phyloP scores from a whole-genome alignment of 2,329 filamentous ascomycete genomes.

The Alternaria infectoria region DNA sequence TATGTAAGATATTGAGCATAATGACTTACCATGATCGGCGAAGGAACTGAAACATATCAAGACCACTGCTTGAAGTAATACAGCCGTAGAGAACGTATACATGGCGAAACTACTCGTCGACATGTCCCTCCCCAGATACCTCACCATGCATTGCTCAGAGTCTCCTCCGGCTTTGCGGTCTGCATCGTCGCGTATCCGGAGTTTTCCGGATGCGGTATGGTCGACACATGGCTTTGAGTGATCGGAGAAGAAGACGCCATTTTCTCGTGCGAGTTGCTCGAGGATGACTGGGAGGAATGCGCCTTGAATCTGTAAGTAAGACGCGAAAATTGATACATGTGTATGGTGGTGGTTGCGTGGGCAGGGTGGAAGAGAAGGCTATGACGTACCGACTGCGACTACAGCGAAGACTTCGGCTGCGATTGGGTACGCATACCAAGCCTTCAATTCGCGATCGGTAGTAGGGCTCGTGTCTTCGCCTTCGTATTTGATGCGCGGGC shows the following conservation, averaged over 20 bases:
- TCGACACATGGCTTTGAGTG: conserved; percentile 73
- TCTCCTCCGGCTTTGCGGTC: conserved; percentile 21
- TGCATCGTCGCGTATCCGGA: conserved; percentile 15
- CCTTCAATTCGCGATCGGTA: conserved; percentile 77
- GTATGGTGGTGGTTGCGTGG: background rate
- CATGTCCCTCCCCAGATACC: conserved; percentile 77
- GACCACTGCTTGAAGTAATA: conserved; percentile 82
- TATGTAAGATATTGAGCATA: background rate
- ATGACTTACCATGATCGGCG: conserved; percentile 79
- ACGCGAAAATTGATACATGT: background rate
- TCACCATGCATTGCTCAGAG: conserved; percentile 73
- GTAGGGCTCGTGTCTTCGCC: conserved; percentile 69
- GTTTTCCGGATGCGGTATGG: conserved; percentile 55
- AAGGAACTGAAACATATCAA: conserved; percentile 93
- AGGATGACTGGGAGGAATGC: conserved; percentile 93
- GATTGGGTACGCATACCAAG: conserved; percentile 91
- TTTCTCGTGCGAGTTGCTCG: conserved; percentile 87
- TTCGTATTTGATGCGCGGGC: conserved; percentile 22
- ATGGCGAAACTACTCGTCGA: conserved; percentile 94
- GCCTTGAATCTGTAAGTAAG: conserved; percentile 56
- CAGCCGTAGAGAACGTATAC: conserved; percentile 92
- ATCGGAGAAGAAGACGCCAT: conserved; percentile 81
- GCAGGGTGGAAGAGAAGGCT: background rate
- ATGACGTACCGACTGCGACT: conserved; percentile 73
- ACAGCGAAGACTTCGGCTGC: conserved; percentile 93